A percentile compares a stretch with the other conserved stretches of the same genome.
Conservation (phyloP, 495 filamentous ascomycete genomes). For the Platismatia glauca region DNA sequence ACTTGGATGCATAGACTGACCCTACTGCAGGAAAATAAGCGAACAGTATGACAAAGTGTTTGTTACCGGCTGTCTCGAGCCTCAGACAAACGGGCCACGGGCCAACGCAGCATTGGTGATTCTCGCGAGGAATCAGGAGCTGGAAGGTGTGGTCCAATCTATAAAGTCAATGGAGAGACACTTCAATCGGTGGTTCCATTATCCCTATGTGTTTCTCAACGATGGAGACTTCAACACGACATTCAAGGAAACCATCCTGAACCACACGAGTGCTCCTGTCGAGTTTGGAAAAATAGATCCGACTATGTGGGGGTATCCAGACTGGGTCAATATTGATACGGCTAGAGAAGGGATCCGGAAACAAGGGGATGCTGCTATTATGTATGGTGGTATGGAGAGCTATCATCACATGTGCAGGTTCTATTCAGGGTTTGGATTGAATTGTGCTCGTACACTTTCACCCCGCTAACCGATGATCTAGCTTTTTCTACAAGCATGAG, state of each 20-base stretch:
- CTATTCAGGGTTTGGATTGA: constrained; percentile 73
- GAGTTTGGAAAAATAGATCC: constrained; percentile 93
- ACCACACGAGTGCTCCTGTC: constrained; percentile 77
- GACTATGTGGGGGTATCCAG: constrained; percentile 90
- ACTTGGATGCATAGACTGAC: constrained; percentile 14
- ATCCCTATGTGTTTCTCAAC: constrained; percentile 98
- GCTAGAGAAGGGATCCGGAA: constrained; percentile 92
- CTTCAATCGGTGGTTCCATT: constrained; percentile 99
- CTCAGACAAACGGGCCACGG: constrained; percentile 57
- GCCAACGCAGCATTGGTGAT: constrained; percentile 96
- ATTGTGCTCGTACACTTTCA: not conserved
- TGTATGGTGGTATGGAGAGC: constrained; percentile 99
- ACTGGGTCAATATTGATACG: constrained; percentile 89
- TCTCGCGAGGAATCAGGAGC: constrained; percentile 89
- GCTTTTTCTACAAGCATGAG: constrained; percentile 97
- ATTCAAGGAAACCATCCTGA: constrained; percentile 80
- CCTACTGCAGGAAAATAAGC: constrained; percentile 70
- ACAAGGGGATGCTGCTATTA: constrained; percentile 95
- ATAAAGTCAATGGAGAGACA: constrained; percentile 97
- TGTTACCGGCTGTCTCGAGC: constrained; percentile 74
- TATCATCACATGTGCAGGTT: constrained; percentile 99
- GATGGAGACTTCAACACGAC: constrained; percentile 91
- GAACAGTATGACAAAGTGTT: constrained; percentile 97
- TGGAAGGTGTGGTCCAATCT: constrained; percentile 92
- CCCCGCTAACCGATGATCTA: constrained; percentile 11